Evolutionary conservation across 1,139 yeast species (phyloP), one percentile per base, ranked within the genome.

Genomic region (Hyphopichia burtonii): DNA sequence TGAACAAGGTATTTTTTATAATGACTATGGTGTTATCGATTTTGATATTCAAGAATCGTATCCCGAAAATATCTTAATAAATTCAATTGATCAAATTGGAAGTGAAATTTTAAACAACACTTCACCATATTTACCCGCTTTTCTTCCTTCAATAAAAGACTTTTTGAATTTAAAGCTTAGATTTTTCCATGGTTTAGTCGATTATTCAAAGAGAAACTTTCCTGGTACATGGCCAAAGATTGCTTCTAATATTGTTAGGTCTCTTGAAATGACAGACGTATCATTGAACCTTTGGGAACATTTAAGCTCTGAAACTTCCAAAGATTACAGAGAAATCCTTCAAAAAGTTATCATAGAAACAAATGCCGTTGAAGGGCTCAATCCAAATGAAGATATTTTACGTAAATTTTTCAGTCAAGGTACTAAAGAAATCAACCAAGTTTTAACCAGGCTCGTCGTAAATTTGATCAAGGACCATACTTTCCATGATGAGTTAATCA

Each of bases 1-100:
- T 22, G 94, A 86, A 52, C 97, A 90, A 60, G 96, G 89, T 0
- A 78, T 90, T 1, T 85, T 82, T 53, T 84, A 73, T 51, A 71
- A 77, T 1, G 69, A 71, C 43, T 60, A 72, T 1, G 27, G 54
- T 41, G 53, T 86, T 78, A 44, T 90, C 22, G 78, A 80, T 35
- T 89, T 88, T 58, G 74, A 78, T 50, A 58, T 77, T 14, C 53
- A 63, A 14, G 71, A 65, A 25, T 56, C 53, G 2, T 51, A 61
- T 41, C 64, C 71, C 11, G 51, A 57, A 1, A 66, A 67, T 6
- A 66, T 66, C 3, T 61, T 83, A 10, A 75, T 75, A 44, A 52
- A 58, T 3, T 87, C 90, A 11, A 61, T 84, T 5, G 48, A 62
- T 4, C 55, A 61, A 10, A 74, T 86, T 4, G 66, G 78, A 1